Base-by-base conservation (phyloP, 768 basidiomycete genomes). In the Strobilomyces dryophilus region DNA sequence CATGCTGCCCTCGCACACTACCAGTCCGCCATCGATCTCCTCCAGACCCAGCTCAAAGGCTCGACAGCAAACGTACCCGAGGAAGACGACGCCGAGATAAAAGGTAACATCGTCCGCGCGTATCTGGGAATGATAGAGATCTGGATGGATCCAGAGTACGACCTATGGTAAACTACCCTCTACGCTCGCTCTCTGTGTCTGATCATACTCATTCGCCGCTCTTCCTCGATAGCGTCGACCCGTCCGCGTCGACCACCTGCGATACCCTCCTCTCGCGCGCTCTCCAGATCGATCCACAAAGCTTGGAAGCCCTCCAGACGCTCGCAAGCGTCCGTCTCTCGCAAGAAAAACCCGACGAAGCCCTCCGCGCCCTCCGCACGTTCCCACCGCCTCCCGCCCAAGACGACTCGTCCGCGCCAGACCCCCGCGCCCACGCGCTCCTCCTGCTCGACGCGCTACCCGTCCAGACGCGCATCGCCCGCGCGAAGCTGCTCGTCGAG, bases 111-210 rank as follows among this genome's bases (percentile, higher is more conserved):
- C 51, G 84, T 93, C 11, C 77, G 87, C 37, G 91, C 90, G 8
- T 77, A 94, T 20, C 78, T 93, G 29, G 88, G 87, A 8, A 93
- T 94, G 79, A 87, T 95, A 24, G 94, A 95, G 66, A 89, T 95
- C 15, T 97, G 93, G 93, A 95, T 97, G 92, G 89, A 94, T 62
- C 88, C 88, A 29, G 78, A 79, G 2, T 85, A 87, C 59, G 92
- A 95, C 76, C 75, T 95, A 46, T 95, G 93, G 93, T 87, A 61
- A 47, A 82, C 66, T 32, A 24, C 27, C 17, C 4, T 52, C 31
- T n/a, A n/a, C n/a, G n/a, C 21, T 65, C 31, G 20, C 18, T 6
- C 29, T 12, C 29, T 6, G 9, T 29, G 7, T 20, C 18, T n/a
- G 17, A 8, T 20, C 41, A 12, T n/a, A 8, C 11, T 50, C 12